Base-by-base conservation (phyloP, 495 filamentous ascomycete genomes). In the Hypoxylon rickii region DNA sequence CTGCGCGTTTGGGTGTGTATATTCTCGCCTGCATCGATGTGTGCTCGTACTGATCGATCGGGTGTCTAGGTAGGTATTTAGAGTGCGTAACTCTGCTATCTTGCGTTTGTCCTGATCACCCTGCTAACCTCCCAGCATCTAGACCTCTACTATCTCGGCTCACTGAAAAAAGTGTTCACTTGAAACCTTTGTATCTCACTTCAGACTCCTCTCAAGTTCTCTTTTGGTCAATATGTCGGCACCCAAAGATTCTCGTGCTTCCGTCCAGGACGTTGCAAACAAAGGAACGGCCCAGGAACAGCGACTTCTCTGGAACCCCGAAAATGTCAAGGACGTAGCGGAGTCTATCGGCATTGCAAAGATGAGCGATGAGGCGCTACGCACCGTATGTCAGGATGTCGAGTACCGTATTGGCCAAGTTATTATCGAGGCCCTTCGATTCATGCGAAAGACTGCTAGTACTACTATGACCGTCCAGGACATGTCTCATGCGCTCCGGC, bases 361-460 rank as follows among this genome's bases (percentile, higher is more conserved):
- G 41, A 79, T 98, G 48, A 79, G 77, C 63, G 88, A 94, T 33
- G 92, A 96, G 50, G 88, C 90, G 12, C 82, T 90, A 10, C 87
- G 92, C 34, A 84, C 87, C 21, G 85, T 98, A 42, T 83, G 90
- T 4, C 90, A 92, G 69, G 94, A 98, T 70, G 90, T 97, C 54
- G 94, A 98, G 71, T 97, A 91, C 64, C 89, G 94, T 24, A 82
- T 97, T 55, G 85, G 88, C 52, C 91, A 96, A 67, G 89, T 98
- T 24, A 80, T 98, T 39, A 85, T 92, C 55, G 95, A 97, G 73
- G 88, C 92, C 2, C 80, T 97, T 51, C 95, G 96, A 67, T 92
- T 90, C 69, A 97, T 97, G 94, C 89, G 90, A 45, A 29, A 89
- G 89, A 65, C 86, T 94, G 39, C 96, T 88, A 0, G 81, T 86